These are phyloP conservation scores for Penicillium vulpinum DNA, from an alignment of 2,329 filamentous ascomycete species.

Conservation along the genomic window DNA sequence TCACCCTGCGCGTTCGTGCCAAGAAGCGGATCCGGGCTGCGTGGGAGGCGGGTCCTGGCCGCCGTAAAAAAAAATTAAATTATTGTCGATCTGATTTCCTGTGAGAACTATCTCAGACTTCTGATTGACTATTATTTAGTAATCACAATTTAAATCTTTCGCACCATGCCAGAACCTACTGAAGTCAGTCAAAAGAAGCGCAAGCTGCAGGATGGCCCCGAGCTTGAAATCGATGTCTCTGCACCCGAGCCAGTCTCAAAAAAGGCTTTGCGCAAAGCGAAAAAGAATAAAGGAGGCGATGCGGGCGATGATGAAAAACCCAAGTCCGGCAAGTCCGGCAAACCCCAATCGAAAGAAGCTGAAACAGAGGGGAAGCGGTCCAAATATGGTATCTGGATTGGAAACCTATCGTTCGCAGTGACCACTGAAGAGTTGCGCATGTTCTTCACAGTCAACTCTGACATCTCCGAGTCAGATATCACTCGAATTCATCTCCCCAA, in stretches of 20 bases:
- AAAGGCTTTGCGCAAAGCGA: constrained; percentile 83
- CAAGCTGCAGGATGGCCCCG: constrained; percentile 59
- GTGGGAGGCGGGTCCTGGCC: constrained; percentile 27
- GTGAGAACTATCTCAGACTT: not conserved
- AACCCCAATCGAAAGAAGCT: constrained; percentile 35
- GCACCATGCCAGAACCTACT: constrained; percentile 30
- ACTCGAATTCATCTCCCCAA: constrained; percentile 80
- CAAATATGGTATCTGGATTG: constrained; percentile 88
- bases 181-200: constrained; percentile 61
- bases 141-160: not conserved
- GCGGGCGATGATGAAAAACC: constrained; percentile 31
- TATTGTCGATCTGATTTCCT: constrained; percentile 5
- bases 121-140: not conserved
- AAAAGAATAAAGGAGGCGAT: constrained; percentile 58
- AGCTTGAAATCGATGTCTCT: constrained; percentile 84
- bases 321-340: constrained; percentile 23
- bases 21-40: constrained; percentile 21
- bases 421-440: constrained; percentile 72
- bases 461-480: constrained; percentile 68
- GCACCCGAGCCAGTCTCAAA: constrained; percentile 95
- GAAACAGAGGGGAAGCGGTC: constrained; percentile 57
- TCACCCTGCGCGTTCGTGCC: constrained; percentile 22
- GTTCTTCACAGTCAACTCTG: constrained; percentile 74
- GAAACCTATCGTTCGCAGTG: constrained; percentile 83
- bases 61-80: constrained; percentile 32